Base-by-base conservation (phyloP, 2,329 filamentous ascomycete genomes). In the Alternaria gansuensis region DNA sequence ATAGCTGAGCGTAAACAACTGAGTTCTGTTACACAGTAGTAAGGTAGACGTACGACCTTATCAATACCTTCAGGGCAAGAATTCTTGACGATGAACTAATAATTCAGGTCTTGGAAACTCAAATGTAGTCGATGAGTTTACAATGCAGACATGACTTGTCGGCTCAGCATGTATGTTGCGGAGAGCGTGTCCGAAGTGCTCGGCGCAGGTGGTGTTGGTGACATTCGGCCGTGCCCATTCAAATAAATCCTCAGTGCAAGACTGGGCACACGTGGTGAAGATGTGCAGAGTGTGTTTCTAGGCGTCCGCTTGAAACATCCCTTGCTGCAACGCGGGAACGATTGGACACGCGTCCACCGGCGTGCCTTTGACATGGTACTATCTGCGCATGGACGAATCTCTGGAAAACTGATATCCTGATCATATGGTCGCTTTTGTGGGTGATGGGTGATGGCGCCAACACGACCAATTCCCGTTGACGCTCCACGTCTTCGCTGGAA, bases 211-310 rank as follows among this genome's bases (percentile, higher is more conserved):
- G 21, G 46, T 51, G 65, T 57, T 33, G 41, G 37, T 51, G 43
- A 58, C 64, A 71, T 65, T 71, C 68, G 71, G 54, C 69, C 68
- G 69, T 60, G 46, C 55, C 52, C n/a, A 59, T 46, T 56, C 39
- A 54, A 9, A 39, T 33, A 21, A 21, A 40, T 11, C 44, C 37
- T 29, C 43, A 23, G 36, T 48, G 44, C 28, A 52, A 28, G 21
- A 13, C 46, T 49, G 26, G 39, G 36, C 45, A 31, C 43, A 53
- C 51, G 56, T 48, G 43, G 45, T 43, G 24, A 33, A 26, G 31
- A 29, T 31, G 9, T 29, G 44, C 46, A 36, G 14, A 31, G 44
- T 8, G 21, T 39, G 23, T 23, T 45, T 48, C 31, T 13, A 54
- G 31, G 24, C 24, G 34, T 26, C 36, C 36, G 21, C 37, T 23